Base-by-base conservation (phyloP, 495 filamentous ascomycete genomes). In the Amphirosellinia nigrospora region DNA sequence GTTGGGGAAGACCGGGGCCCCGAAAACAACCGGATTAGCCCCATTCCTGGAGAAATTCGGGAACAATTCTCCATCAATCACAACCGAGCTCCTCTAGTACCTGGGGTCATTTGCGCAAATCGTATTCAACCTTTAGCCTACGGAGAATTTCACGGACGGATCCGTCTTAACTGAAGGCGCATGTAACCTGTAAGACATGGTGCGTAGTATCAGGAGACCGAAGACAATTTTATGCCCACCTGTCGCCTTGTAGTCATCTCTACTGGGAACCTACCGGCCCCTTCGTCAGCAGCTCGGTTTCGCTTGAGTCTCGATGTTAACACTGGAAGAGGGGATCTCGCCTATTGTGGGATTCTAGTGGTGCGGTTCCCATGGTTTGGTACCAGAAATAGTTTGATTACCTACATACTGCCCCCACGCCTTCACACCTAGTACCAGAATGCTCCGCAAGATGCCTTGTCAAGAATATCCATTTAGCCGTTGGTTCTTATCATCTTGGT, bases 61-160 rank as follows among this genome's bases (percentile, higher is more conserved):
- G 21, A 23, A 32, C 10, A 53, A 41, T 45, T 53, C 21, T 69
- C 66, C 66, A 45, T 69, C 66, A 69, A 62, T 69, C 58, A 69
- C 58, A 38, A 69, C 62, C 45, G 23, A 62, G 45, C 45, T 26
- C 1, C 9, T 32, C 13, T 32, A 21, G 53, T 50, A 26, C 65
- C 53, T 8, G 11, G 6, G 6, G 34, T 45, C 9, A 46, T 26
- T 23, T 36, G 30, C 32, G 32, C 38, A 11, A n/a, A 48, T 64
- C 26, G 21, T 7, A 15, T 48, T 48, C 32, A 41, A 34, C 55
- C 8, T 68, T 59, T 68, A 68, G 39, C 50, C 52, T 68, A 68
- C 39, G 65, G 63, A 65, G 63, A 53, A 53, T 65, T 65, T 53
- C 43, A 53, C 32, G 32, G 45, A 23, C 63, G 16, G 45, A 41